Base-by-base conservation (phyloP, 2,329 filamentous ascomycete species). In the Colletotrichum sp. region DNA sequence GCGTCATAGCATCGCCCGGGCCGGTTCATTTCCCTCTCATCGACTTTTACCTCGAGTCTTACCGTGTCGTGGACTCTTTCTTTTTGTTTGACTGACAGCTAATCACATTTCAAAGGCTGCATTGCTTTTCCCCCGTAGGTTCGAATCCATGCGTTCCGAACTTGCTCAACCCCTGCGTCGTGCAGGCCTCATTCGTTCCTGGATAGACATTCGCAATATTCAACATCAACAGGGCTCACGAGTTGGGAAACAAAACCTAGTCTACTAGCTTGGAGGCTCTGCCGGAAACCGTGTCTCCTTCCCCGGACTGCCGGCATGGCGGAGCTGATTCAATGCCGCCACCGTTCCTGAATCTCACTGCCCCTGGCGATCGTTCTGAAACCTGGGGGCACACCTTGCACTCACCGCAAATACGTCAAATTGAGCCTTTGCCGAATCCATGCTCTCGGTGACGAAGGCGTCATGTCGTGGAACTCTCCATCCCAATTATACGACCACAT, bases 311-410 rank as follows among this genome's bases (percentile, higher is more conserved):
- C 16, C 58, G 43, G 48, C 7, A 56, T 64, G 73, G 73, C 69
- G 69, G 69, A 75, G 69, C 48, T 58, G 18, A 14, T 48, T 69
- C 32, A 28, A 28, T 32, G n/a, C 64, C 28, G 64, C 69, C 43
- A 59, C 73, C 56, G 34, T 58, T 52, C 58, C 73, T 69, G 69
- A 32, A 68, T 58, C 18, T 24, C 21, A 71, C 24, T 55, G 48
- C 71, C 30, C 64, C 69, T 75, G 64, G 63, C 73, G 69, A 73
- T 75, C 73, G 36, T 56, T 64, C 56, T 68, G 70, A 75, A 69
- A 73, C 69, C 64, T 59, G 56, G 64, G 55, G 56, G 18, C 62
- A 73, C 58, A 48, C 48, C 43, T 61, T 26, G 34, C n/a, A 58
- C 58, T 73, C 56, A 34, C 69, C 69, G 12, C 36, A 71, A 58